phyloP scores from a whole-genome alignment of 192 early-diverging fungal species.

The Coemansia sp. region DNA sequence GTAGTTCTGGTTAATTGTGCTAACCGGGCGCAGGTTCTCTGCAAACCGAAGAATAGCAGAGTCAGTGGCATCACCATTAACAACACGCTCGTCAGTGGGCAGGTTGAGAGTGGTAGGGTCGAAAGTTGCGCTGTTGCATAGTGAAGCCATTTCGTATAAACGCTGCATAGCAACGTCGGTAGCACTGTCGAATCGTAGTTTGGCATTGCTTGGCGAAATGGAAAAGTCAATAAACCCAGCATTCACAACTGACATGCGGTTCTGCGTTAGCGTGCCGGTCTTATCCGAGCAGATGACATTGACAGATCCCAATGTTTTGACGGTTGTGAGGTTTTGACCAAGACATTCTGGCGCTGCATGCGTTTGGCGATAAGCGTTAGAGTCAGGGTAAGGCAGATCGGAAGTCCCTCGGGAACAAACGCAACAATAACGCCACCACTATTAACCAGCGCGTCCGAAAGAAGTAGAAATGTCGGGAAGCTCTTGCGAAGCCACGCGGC shows the following conservation, averaged over 20 bases:
- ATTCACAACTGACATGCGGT: slow-evolving; percentile 63
- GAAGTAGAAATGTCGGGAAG: slow-evolving; percentile 58
- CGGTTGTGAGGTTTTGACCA: slow-evolving; percentile 81
- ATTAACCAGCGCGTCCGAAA: slow-evolving; percentile 50
- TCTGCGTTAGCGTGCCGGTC: slow-evolving; percentile 87
- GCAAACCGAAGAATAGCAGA: slow-evolving; percentile 74
- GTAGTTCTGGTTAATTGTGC: slow-evolving; percentile 11
- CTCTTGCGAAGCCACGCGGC: slow-evolving; percentile 57
- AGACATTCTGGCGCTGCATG: slow-evolving; percentile 67
- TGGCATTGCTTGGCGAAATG: slow-evolving; percentile 7
- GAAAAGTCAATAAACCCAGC: slow-evolving; percentile 3
- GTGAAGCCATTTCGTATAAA: slow-evolving; percentile 44
- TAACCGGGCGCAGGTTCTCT: slow-evolving; percentile 16
- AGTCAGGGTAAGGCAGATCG: slow-evolving; percentile 72
- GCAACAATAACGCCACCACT: slow-evolving; percentile 69
- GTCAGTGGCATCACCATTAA: slow-evolving; percentile 86
- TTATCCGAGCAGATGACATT: slow-evolving; percentile 79
- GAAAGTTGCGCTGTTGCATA: slow-evolving; percentile 71
- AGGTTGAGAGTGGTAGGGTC: slow-evolving; percentile 47
- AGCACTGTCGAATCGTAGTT: slow-evolving; percentile 18
- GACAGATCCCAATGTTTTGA: slow-evolving; percentile 86
- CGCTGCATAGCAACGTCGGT: slow-evolving; percentile 16
- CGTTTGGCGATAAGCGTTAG: slow-evolving; percentile 73
- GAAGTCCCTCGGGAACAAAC: slow-evolving; percentile 80
- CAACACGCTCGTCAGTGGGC: slow-evolving; percentile 57